These are phyloP conservation scores for Sporothrix variecibatus DNA, from an alignment of 2,329 filamentous ascomycete genomes.

Conservation along the genomic window DNA sequence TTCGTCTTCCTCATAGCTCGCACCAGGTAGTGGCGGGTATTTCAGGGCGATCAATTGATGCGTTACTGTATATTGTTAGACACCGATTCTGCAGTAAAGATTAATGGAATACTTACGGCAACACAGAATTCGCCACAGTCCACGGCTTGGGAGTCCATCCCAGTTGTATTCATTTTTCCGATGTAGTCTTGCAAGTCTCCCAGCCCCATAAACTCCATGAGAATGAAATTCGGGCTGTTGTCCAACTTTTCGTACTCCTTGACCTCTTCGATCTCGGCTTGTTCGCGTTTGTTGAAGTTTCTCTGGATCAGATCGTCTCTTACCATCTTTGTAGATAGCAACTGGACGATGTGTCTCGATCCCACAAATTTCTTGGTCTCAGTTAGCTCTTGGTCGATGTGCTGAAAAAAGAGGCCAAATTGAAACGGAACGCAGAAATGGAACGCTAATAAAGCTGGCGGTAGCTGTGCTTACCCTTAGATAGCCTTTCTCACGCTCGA, in stretches of 20 bases:
- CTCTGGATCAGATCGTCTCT: not conserved
- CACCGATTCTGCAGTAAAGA: not conserved
- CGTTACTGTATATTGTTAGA: not conserved
- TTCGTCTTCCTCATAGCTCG: not conserved
- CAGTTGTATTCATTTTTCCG: not conserved
- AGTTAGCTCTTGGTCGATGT: not conserved
- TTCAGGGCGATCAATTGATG: slow-evolving; percentile 19
- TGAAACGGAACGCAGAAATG: too few relatives aligned
- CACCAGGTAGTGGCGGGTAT: not conserved
- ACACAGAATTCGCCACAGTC: slow-evolving; percentile 17
- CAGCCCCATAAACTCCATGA: slow-evolving; percentile 22
- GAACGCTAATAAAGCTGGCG: not conserved
- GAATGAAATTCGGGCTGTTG: not conserved
- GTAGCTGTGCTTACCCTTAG: not conserved
- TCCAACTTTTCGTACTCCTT: not conserved
- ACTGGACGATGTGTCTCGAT: not conserved
- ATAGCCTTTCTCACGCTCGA: not conserved
- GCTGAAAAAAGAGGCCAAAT: not conserved
- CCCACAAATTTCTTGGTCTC: not conserved
- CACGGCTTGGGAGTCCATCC: slow-evolving; percentile 6
- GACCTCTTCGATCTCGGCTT: not conserved
- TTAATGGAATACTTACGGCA: slow-evolving; percentile 18
- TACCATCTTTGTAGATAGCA: not conserved
- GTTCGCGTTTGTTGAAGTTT: not conserved
- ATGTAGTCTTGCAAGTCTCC: slow-evolving; percentile 8